Base-by-base conservation (phyloP, 148 eudicot genomes). In the Rhododendron mucronatum region DNA sequence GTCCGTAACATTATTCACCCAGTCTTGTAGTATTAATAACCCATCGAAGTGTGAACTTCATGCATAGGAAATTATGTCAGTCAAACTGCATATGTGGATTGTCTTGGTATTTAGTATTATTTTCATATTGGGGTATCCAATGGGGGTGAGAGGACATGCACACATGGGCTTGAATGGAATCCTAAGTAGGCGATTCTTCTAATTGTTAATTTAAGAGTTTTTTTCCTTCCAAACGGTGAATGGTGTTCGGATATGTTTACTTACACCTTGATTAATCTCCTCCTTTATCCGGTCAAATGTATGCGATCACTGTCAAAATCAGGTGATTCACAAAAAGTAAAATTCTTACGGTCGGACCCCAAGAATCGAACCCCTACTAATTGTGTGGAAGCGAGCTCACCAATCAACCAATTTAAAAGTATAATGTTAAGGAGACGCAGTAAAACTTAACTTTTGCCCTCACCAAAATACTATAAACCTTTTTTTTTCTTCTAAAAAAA, bases 141-240 rank as follows among this genome's bases (percentile, higher is more conserved):
- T 67, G 85, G 2, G 16, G 59, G 8, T 2, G 20, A 33, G 23
- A 35, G 41, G 85, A 67, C 85, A 67, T 28, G 13, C 16, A 83
- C 84, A 83, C 85, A 67, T 67, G 85, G 85, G 51, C 9, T n/a
- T 69, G 77, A 10, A 15, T 65, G 85, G 85, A 83, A 83, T 67
- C 85, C 85, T 41, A 83, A 9, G 85, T 12, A 10, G 74, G 28
- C 5, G 73, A 80, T 0, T 20, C 47, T 21, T 21, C n/a, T 18
- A 35, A 18, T 1, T 59, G 2, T 59, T 59, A 59, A 1, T 4
- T 59, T 59, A 20, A 59, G n/a, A 55, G 3, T 12, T 4, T 57
- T 57, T 18, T 57, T 57, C 1, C 57, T 12, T 13, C 4, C 18
- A 13, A 53, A 47, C 50, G 0, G 11, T 47, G 0, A 13, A 51